phyloP scores from a whole-genome alignment of 306 rosid genomes.

The Ammopiptanthus mongolicus region DNA sequence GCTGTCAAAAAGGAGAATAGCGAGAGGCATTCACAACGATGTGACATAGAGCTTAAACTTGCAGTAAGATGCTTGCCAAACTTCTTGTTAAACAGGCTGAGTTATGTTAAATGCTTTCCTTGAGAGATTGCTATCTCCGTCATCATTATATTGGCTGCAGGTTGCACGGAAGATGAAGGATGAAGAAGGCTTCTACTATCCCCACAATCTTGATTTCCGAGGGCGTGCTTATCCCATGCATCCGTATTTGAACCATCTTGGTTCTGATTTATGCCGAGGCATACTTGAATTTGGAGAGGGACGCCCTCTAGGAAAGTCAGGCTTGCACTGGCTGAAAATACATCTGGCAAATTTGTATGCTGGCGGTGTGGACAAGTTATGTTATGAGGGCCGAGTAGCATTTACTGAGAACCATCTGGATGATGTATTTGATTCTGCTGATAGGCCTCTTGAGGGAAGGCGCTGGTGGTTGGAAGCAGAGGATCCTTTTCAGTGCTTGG shows the following conservation, averaged over 20 bases:
- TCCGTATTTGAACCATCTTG: conserved; percentile 71
- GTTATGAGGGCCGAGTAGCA: conserved; percentile 46
- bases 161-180: conserved; percentile 76
- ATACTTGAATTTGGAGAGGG: conserved; percentile 68
- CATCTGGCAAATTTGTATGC: conserved; percentile 74
- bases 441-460: conserved; percentile 63
- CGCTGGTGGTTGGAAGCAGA: conserved; percentile 78
- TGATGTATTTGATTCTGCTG: conserved; percentile 55
- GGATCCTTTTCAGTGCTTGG: conserved; percentile 77
- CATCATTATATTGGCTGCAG: conserved; percentile 27
- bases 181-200: conserved; percentile 74
- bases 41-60: conserved; percentile 71
- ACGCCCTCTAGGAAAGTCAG: conserved; percentile 58
- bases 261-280: conserved; percentile 76
- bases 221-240: conserved; percentile 86
- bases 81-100: background rate
- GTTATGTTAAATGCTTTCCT: background rate
- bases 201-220: conserved; percentile 73
- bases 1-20: conserved; percentile 46
- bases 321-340: conserved; percentile 69
- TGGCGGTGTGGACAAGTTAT: conserved; percentile 67
- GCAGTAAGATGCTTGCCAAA: conserved; percentile 42
- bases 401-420: conserved; percentile 52
- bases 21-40: conserved; percentile 66
- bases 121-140: background rate